A percentile compares a stretch with the other conserved stretches of the same genome.
These are phyloP conservation scores for Apiotrichum porosum DNA, from an alignment of 1,284 basidiomycete species.

Conservation along the genomic window DNA sequence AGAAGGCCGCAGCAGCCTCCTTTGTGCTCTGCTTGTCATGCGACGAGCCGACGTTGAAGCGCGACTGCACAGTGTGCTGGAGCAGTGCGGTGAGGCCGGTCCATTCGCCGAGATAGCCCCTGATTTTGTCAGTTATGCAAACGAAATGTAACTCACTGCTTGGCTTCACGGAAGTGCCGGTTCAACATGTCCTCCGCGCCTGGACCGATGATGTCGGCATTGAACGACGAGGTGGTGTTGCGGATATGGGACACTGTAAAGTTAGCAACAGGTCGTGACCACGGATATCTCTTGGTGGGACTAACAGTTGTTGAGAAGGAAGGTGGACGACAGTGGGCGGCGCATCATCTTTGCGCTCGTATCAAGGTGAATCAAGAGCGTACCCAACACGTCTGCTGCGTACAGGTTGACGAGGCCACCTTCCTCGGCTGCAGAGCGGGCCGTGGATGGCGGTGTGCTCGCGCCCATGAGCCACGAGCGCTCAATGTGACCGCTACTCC, in stretches of 20 bases:
- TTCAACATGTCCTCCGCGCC: slow-evolving; percentile 48
- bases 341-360: slow-evolving; percentile 32
- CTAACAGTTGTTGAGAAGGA: slow-evolving; percentile 48
- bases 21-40: slow-evolving; percentile 43
- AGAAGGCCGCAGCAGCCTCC: slow-evolving; percentile 44
- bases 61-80: slow-evolving; percentile 22
- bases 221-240: slow-evolving; percentile 39
- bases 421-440: slow-evolving; percentile 32
- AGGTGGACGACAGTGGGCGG: slow-evolving; percentile 36
- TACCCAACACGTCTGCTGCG: slow-evolving; percentile 45
- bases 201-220: slow-evolving; percentile 44
- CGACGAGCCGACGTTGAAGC: slow-evolving; percentile 29
- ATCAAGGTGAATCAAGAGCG: slow-evolving; percentile 39
- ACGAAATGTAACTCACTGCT: too few relatives aligned
- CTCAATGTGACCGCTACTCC: slow-evolving; percentile 36
- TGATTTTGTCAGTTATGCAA: too few relatives aligned
- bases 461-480: slow-evolving; percentile 50
- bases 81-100: slow-evolving; percentile 29
- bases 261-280: slow-evolving; percentile 1
- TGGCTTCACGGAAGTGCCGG: slow-evolving; percentile 43
- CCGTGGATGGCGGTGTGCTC: slow-evolving; percentile 33
- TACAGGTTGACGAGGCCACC: slow-evolving; percentile 46
- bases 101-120: slow-evolving; percentile 42
- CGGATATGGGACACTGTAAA: slow-evolving; percentile 45
- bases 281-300: too few relatives aligned